These are phyloP conservation scores for Ogataea ganodermae DNA, from an alignment of 805 yeast species.

Conservation along the genomic window DNA sequence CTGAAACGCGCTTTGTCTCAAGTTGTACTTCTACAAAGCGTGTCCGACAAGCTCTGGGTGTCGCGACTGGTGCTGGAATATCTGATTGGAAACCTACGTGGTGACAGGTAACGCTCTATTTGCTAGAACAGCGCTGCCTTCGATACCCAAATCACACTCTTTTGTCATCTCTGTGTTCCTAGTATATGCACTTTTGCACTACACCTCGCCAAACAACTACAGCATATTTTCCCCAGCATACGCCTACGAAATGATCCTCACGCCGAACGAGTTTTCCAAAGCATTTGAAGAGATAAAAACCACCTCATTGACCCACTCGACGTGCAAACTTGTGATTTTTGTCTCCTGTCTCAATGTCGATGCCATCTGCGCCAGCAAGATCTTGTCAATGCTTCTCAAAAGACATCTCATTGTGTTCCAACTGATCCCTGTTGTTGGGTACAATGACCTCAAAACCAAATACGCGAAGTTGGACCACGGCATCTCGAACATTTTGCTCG, in stretches of 20 bases:
- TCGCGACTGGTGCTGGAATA: not conserved
- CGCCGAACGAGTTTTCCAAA: conserved; percentile 64
- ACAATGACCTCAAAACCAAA: conserved; percentile 68
- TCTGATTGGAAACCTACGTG: too few species aligned
- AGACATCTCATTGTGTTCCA: conserved; percentile 85
- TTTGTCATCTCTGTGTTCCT: too few species aligned
- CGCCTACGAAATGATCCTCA: conserved; percentile 60
- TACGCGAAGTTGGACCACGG: conserved; percentile 69
- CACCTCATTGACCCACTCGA: conserved; percentile 85
- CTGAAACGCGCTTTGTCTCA: conserved; percentile 10
- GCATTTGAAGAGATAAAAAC: conserved; percentile 68
- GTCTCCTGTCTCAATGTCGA: conserved; percentile 91
- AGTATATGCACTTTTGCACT: too few species aligned
- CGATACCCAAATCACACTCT: too few species aligned
- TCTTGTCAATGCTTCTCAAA: conserved; percentile 68
- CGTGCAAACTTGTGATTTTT: conserved; percentile 83
- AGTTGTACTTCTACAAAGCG: not conserved
- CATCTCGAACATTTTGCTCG: conserved; percentile 69
- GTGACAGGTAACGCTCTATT: too few species aligned
- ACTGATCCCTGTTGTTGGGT: conserved; percentile 90
- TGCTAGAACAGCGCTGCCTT: too few species aligned
- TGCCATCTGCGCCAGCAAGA: conserved; percentile 85
- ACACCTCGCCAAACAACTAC: too few species aligned
- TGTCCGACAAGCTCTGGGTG: not conserved
- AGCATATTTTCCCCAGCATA: too few species aligned